Conservation (phyloP, 2,329 filamentous ascomycete species). For the Nothophaeocryptopus gaeumannii region DNA sequence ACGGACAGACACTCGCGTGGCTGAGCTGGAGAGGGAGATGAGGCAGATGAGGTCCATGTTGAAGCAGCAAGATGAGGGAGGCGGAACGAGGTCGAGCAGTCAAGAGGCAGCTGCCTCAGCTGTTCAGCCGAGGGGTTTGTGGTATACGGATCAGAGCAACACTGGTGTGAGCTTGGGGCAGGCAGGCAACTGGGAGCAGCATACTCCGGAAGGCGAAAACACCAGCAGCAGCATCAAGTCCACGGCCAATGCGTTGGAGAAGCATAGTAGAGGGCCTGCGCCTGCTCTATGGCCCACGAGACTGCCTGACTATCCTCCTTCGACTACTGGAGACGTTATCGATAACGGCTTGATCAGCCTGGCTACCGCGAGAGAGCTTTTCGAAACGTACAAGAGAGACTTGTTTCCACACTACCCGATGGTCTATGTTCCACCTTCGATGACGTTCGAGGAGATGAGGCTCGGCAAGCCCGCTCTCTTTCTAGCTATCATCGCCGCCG, state of each 20-base stretch:
- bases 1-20: constrained; percentile 45
- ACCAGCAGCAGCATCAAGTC: not conserved
- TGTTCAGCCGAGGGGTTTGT: constrained; percentile 6
- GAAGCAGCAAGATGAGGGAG: constrained; percentile 26
- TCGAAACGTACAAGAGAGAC: constrained; percentile 57
- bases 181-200: not conserved
- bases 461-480: constrained; percentile 64
- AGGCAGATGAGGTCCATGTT: constrained; percentile 41
- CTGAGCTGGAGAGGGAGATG: constrained; percentile 47
- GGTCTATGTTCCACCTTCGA: constrained; percentile 57
- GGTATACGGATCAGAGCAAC: constrained; percentile 11
- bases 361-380: constrained; percentile 55
- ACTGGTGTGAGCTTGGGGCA: constrained; percentile 3
- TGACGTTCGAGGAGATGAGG: constrained; percentile 56
- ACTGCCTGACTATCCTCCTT: constrained; percentile 9
- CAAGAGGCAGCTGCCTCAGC: not conserved
- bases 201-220: not conserved
- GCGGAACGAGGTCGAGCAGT: not conserved
- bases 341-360: constrained; percentile 59
- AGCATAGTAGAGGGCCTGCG: not conserved
- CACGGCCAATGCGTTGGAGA: not conserved
- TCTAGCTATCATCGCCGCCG: constrained; percentile 65
- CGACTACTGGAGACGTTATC: constrained; percentile 42
- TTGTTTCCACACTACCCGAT: constrained; percentile 63
- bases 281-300: constrained; percentile 11